Percentiles rank a stretch among this genome's conserved stretches.
These are phyloP conservation scores for Vaccinium macrocarpon DNA, from an alignment of 148 eudicot genomes.

Conservation along the genomic window DNA sequence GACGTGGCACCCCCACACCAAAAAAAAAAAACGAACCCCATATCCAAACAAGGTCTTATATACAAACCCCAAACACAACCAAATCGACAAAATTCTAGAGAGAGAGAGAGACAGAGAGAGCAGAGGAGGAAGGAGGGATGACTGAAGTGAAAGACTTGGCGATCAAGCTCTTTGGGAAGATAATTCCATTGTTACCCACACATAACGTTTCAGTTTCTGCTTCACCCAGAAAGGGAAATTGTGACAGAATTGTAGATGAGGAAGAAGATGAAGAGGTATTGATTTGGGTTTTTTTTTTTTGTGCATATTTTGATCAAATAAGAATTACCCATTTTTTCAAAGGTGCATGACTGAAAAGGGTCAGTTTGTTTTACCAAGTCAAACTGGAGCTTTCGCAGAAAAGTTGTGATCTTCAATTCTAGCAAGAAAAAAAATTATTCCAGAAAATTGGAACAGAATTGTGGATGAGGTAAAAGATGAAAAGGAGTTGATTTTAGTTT, in stretches of 20 bases:
- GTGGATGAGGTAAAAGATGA: too few species aligned
- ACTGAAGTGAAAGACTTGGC: constrained; percentile 39
- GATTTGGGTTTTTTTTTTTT: background rate
- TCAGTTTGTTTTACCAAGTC: constrained; percentile 6
- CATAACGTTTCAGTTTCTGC: background rate
- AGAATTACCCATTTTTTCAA: constrained; percentile 24
- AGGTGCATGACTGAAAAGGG: constrained; percentile 22
- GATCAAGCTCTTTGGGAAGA: constrained; percentile 69
- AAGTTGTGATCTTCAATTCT: too few species aligned
- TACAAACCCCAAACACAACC: background rate
- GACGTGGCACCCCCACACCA: constrained; percentile 47
- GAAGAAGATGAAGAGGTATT: constrained; percentile 14
- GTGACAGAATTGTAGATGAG: background rate
- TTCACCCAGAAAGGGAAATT: constrained; percentile 10
- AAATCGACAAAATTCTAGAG: background rate
- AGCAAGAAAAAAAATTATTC: too few species aligned
- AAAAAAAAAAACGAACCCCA: background rate
- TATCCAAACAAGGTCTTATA: too few species aligned
- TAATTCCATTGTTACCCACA: constrained; percentile 31
- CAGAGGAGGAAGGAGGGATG: constrained; percentile 23
- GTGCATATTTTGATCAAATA: background rate
- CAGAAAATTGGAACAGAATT: too few species aligned
- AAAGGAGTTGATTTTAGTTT: too few species aligned
- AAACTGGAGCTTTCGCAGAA: too few species aligned
- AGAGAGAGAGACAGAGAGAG: background rate